Percentiles rank a stretch among this genome's conserved stretches.
Evolutionary conservation across 805 yeast genomes (phyloP).

Genomic region (Komagataella pastoris): DNA sequence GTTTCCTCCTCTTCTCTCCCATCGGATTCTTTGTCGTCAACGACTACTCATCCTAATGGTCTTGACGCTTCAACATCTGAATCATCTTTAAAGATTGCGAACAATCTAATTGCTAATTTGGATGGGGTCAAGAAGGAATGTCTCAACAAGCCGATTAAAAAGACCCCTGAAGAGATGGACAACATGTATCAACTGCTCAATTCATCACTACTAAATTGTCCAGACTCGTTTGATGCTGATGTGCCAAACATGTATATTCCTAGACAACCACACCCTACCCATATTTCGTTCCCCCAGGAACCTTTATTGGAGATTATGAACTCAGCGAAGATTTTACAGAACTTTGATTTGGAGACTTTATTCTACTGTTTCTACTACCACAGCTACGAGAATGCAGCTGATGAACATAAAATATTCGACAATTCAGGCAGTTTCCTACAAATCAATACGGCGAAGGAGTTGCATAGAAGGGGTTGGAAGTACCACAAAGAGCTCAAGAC

Average conservation of each 20-base stretch:
- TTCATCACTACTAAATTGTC: slow-evolving; percentile 74
- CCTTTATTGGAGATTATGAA: slow-evolving; percentile 57
- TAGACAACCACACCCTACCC: slow-evolving; percentile 71
- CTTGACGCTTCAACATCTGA: neutral
- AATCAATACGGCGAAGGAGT: slow-evolving; percentile 68
- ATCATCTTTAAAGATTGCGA: slow-evolving; percentile 1
- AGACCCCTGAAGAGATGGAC: slow-evolving; percentile 38
- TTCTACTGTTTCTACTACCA: slow-evolving; percentile 88
- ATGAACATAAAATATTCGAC: neutral
- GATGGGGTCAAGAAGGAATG: slow-evolving; percentile 23
- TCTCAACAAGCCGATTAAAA: slow-evolving; percentile 9
- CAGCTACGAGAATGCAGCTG: slow-evolving; percentile 10
- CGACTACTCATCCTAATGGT: neutral
- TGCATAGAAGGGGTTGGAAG: slow-evolving; percentile 71
- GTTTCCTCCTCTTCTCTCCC: slow-evolving; percentile 7
- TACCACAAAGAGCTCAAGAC: slow-evolving; percentile 58
- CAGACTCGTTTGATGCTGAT: slow-evolving; percentile 88
- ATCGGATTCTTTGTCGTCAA: slow-evolving; percentile 3
- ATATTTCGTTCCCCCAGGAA: slow-evolving; percentile 81
- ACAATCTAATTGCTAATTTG: slow-evolving; percentile 12
- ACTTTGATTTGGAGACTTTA: slow-evolving; percentile 75
- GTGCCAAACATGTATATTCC: slow-evolving; percentile 65
- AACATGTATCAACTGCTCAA: slow-evolving; percentile 46
- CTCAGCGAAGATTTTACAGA: slow-evolving; percentile 45
- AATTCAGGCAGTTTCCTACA: slow-evolving; percentile 48